A percentile compares a stretch with the other conserved stretches of the same genome.
phyloP scores from a whole-genome alignment of 225 moss, liverwort and hornwort species.

The Pseudoscleropodium purum region DNA sequence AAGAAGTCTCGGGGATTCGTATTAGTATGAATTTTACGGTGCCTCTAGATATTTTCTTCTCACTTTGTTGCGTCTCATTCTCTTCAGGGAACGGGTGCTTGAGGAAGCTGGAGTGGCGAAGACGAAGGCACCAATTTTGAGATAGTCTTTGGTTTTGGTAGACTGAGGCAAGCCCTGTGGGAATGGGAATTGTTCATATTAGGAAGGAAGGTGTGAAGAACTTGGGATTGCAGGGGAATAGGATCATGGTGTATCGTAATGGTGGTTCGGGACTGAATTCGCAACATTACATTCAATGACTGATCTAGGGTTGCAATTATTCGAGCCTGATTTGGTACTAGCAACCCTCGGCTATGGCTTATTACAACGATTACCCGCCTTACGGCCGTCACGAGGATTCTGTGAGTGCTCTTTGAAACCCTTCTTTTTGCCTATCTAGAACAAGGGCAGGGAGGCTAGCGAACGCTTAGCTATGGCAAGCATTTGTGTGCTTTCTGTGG shows the following conservation, averaged over 20 bases:
- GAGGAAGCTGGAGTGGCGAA: background rate
- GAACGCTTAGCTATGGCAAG: background rate
- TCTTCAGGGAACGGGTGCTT: background rate
- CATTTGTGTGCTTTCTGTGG: background rate
- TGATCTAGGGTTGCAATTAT: conserved; percentile 11
- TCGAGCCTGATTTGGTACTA: background rate
- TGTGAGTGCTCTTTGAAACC: background rate
- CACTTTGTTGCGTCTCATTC: background rate
- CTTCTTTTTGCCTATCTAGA: background rate
- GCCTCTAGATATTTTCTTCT: background rate
- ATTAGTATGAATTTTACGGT: background rate
- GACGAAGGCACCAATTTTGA: background rate
- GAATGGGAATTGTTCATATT: background rate
- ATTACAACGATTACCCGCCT: conserved; percentile 4
- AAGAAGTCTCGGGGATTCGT: background rate
- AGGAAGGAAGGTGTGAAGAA: background rate
- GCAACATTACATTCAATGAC: background rate
- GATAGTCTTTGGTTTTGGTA: background rate
- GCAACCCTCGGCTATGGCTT: conserved; percentile 4
- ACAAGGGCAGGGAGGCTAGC: background rate
- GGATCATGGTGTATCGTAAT: background rate
- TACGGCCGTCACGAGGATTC: conserved; percentile 24
- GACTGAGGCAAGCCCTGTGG: background rate
- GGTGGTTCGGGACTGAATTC: conserved; percentile 1
- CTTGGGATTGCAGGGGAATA: background rate